These are phyloP conservation scores for Aspergillus heteromorphus DNA, from an alignment of 495 filamentous ascomycete genomes.

Conservation along the genomic window DNA sequence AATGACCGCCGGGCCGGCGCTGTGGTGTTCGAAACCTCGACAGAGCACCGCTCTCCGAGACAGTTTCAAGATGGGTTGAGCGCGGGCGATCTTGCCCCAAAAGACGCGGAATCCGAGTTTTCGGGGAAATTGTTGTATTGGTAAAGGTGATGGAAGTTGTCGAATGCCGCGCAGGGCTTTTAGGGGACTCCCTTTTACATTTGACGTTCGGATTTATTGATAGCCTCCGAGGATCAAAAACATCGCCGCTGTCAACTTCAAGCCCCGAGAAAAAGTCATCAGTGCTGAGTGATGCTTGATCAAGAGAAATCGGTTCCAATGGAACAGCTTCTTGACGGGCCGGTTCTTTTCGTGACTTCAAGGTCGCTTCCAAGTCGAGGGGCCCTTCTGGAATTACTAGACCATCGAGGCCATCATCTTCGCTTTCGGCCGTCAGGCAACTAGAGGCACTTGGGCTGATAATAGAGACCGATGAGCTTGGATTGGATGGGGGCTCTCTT, in stretches of 20 bases:
- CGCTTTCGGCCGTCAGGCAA: constrained; percentile 86
- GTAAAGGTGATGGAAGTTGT: constrained; percentile 88
- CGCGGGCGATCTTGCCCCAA: constrained; percentile 58
- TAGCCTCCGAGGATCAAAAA: constrained; percentile 72
- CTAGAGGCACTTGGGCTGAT: constrained; percentile 89
- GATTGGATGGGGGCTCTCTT: constrained; percentile 67
- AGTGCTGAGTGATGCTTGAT: constrained; percentile 37
- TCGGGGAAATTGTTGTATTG: constrained; percentile 49
- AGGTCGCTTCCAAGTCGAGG: constrained; percentile 68
- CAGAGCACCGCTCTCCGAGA: constrained; percentile 82
- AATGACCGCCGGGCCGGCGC: constrained; percentile 59
- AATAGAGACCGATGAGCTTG: constrained; percentile 80
- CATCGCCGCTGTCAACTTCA: constrained; percentile 77
- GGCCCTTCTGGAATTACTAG: constrained; percentile 78
- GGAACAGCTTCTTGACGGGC: constrained; percentile 35
- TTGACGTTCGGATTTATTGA: constrained; percentile 93
- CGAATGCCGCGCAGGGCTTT: constrained; percentile 65
- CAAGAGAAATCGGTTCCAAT: constrained; percentile 25
- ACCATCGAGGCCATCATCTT: constrained; percentile 85
- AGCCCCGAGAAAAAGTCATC: constrained; percentile 86
- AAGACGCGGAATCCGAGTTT: constrained; percentile 58
- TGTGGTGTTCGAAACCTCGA: constrained; percentile 53
- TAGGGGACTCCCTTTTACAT: constrained; percentile 62
- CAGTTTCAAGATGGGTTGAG: constrained; percentile 77
- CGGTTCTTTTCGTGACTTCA: constrained; percentile 63